These are phyloP conservation scores for Globisporangium paroecandrum DNA, from an alignment of 352 stramenopile genomes.

Conservation along the genomic window DNA sequence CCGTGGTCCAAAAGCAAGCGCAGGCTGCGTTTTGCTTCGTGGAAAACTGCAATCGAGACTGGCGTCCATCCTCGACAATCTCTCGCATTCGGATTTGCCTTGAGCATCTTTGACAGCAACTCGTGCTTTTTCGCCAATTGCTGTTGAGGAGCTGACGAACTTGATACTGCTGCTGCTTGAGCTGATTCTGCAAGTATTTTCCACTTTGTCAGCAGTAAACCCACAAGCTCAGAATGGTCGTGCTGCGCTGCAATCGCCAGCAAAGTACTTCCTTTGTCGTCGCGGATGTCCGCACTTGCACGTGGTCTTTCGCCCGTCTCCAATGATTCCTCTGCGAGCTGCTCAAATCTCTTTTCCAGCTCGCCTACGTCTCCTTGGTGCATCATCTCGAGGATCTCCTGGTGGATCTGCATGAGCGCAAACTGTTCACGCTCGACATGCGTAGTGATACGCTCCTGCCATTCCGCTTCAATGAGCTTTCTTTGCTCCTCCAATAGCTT, in stretches of 20 bases:
- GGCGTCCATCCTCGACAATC: constrained; percentile 87
- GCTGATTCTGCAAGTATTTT: constrained; percentile 33
- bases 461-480: constrained; percentile 69
- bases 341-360: constrained; percentile 57
- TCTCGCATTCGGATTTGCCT: constrained; percentile 65
- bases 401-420: constrained; percentile 76
- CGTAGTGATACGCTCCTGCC: constrained; percentile 81
- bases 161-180: constrained; percentile 22
- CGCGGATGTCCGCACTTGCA: constrained; percentile 65
- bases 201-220: constrained; percentile 59
- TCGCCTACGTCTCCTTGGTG: constrained; percentile 38
- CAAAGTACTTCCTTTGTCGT: constrained; percentile 77
- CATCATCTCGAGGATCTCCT: constrained; percentile 64
- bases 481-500: constrained; percentile 57
- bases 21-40: constrained; percentile 74
- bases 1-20: constrained; percentile 73
- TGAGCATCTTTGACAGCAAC: constrained; percentile 49
- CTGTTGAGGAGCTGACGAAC: constrained; percentile 24
- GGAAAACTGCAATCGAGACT: constrained; percentile 83
- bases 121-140: constrained; percentile 24
- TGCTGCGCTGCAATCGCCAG: constrained; percentile 72
- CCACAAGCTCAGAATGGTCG: constrained; percentile 58
- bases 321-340: constrained; percentile 72
- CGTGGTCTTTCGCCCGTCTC: constrained; percentile 55
- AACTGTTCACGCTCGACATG: constrained; percentile 84